A percentile compares a stretch with the other conserved stretches of the same genome.
Evolutionary conservation across 2,329 filamentous ascomycete genomes (phyloP).

Genomic region (Fusarium secorum): DNA sequence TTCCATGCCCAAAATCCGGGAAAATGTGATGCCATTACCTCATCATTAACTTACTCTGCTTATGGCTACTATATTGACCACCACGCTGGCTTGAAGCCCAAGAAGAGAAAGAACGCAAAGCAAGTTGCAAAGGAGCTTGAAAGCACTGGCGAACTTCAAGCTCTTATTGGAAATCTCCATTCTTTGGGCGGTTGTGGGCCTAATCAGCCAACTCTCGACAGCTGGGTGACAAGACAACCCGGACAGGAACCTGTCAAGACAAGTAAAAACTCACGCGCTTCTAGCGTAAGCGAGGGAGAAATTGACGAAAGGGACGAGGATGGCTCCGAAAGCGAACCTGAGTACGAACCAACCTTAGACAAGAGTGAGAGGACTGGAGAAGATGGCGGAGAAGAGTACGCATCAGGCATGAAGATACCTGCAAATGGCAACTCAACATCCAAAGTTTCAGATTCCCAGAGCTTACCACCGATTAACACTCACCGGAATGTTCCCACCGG

Average conservation of each 20-base stretch:
- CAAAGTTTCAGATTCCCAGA: conserved; percentile 1
- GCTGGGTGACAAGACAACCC: conserved; percentile 7
- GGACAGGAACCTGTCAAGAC: conserved; percentile 7
- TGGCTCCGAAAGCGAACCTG: conserved; percentile 40
- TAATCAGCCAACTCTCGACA: conserved; percentile 9
- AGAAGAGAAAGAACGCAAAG: conserved; percentile 46
- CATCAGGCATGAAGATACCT: not conserved
- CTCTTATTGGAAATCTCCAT: conserved; percentile 32
- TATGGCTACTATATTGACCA: conserved; percentile 46
- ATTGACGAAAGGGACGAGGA: conserved; percentile 13
- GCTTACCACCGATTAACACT: conserved; percentile 19
- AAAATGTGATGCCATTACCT: conserved; percentile 34
- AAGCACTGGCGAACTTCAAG: conserved; percentile 37
- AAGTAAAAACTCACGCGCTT: conserved; percentile 29
- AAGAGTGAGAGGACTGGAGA: conserved; percentile 14
- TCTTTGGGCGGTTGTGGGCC: not conserved
- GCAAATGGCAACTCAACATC: conserved; percentile 17
- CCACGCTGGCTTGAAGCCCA: conserved; percentile 44
- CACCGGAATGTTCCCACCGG: conserved; percentile 39
- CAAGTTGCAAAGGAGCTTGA: conserved; percentile 41
- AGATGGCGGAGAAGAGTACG: conserved; percentile 4
- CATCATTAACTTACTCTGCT: conserved; percentile 36
- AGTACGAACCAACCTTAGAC: conserved; percentile 37
- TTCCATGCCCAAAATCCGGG: conserved; percentile 43
- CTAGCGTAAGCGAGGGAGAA: conserved; percentile 33